Evolutionary conservation across 371 early-diverging fungal species (phyloP).

Genomic region (Polyrhizophydium stewartii): DNA sequence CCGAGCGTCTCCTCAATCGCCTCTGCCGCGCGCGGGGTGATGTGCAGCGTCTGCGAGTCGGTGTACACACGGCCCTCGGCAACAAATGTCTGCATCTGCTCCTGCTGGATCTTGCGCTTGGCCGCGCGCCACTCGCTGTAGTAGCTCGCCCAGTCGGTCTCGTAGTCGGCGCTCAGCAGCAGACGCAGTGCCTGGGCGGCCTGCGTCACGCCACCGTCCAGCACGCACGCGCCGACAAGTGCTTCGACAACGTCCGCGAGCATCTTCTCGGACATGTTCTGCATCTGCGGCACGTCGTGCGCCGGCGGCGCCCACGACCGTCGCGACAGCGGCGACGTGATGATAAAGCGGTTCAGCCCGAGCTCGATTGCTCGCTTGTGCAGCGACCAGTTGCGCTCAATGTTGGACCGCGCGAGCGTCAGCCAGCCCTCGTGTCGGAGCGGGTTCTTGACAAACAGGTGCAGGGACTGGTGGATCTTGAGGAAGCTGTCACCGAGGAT

Average conservation of each 20-base stretch:
- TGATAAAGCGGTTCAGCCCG: slow-evolving; percentile 48
- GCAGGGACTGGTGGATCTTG: slow-evolving; percentile 76
- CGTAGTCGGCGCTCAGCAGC: slow-evolving; percentile 20
- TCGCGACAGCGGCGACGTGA: slow-evolving; percentile 19
- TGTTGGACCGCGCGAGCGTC: slow-evolving; percentile 12
- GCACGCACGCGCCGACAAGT: slow-evolving; percentile 73
- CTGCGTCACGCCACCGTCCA: slow-evolving; percentile 55
- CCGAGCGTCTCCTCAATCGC: slow-evolving; percentile 43
- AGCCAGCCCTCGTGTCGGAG: slow-evolving; percentile 64
- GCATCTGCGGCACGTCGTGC: neutral
- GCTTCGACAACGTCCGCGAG: slow-evolving; percentile 91
- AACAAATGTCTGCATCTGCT: neutral
- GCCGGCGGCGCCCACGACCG: slow-evolving; percentile 25
- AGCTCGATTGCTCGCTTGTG: slow-evolving; percentile 45
- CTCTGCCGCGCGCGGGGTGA: neutral
- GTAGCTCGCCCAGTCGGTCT: slow-evolving; percentile 24
- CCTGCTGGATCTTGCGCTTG: neutral
- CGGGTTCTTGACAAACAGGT: slow-evolving; percentile 74
- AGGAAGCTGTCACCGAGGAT: slow-evolving; percentile 92
- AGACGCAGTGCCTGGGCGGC: slow-evolving; percentile 51
- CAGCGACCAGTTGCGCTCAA: slow-evolving; percentile 53
- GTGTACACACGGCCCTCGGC: neutral
- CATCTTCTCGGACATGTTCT: slow-evolving; percentile 60
- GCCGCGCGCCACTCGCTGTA: neutral
- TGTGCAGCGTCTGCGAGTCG: neutral